Evolutionary conservation across 768 basidiomycete genomes (phyloP).

Genomic region (Arthromyces matolae): DNA sequence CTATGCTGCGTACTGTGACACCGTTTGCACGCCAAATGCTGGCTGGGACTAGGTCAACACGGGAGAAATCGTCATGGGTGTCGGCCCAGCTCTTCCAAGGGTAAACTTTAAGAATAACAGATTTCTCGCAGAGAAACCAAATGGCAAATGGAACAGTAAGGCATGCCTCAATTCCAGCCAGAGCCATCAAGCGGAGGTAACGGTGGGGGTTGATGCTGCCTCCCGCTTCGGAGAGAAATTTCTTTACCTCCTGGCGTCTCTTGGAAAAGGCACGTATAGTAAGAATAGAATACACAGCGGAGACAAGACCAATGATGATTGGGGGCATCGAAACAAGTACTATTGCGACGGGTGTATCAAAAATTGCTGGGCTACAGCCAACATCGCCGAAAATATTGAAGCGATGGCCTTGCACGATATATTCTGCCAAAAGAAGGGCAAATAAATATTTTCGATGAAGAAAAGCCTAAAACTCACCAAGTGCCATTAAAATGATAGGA

Average conservation of each 20-base stretch:
- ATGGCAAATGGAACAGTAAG: slow-evolving; percentile 36
- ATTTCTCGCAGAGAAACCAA: slow-evolving; percentile 28
- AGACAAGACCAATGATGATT: slow-evolving; percentile 34
- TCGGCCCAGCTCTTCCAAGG: slow-evolving; percentile 49
- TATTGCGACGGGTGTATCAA: slow-evolving; percentile 33
- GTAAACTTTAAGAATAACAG: slow-evolving; percentile 11
- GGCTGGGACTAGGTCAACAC: slow-evolving; percentile 34
- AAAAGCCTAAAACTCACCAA: slow-evolving; percentile 8
- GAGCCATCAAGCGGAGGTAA: slow-evolving; percentile 50
- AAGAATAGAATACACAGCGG: slow-evolving; percentile 35
- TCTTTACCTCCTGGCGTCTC: slow-evolving; percentile 35
- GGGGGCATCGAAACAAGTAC: slow-evolving; percentile 36
- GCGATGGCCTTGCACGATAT: slow-evolving; percentile 42
- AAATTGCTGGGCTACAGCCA: slow-evolving; percentile 41
- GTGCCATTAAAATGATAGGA: slow-evolving; percentile 37
- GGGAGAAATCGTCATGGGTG: slow-evolving; percentile 48
- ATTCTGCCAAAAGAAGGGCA: slow-evolving; percentile 33
- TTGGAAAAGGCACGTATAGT: slow-evolving; percentile 33
- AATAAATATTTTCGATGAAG: background rate
- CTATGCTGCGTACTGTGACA: slow-evolving; percentile 15
- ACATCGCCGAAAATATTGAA: slow-evolving; percentile 45
- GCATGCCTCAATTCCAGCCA: slow-evolving; percentile 38
- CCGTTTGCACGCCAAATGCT: slow-evolving; percentile 33
- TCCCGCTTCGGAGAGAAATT: slow-evolving; percentile 32
- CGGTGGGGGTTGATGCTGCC: slow-evolving; percentile 36